Conservation (phyloP, 805 yeast genomes). For the Metschnikowia anglica region DNA sequence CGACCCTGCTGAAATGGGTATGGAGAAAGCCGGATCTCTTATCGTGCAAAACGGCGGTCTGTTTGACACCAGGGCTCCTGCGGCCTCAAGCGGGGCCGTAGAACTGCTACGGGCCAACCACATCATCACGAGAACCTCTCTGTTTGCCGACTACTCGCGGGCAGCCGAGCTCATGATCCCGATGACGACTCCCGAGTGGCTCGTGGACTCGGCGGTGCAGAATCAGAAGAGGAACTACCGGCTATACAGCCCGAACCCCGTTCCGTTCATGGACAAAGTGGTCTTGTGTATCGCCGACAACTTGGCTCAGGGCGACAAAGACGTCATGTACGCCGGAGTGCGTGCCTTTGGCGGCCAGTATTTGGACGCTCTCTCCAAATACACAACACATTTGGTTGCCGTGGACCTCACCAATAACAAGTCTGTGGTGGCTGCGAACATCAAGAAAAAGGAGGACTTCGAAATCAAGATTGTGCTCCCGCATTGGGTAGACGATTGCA, state of each 20-base stretch:
- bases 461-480: slow-evolving; percentile 67
- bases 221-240: slow-evolving; percentile 42
- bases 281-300: slow-evolving; percentile 61
- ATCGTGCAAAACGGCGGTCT: slow-evolving; percentile 16
- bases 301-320: slow-evolving; percentile 57
- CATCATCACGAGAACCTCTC: slow-evolving; percentile 50
- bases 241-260: slow-evolving; percentile 71
- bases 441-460: slow-evolving; percentile 26
- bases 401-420: slow-evolving; percentile 53
- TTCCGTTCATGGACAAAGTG: slow-evolving; percentile 58
- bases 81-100: slow-evolving; percentile 4
- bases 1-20: not conserved
- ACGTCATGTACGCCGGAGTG: slow-evolving; percentile 66
- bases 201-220: slow-evolving; percentile 42
- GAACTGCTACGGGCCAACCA: slow-evolving; percentile 34
- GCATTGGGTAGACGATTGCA: slow-evolving; percentile 75
- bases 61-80: not conserved
- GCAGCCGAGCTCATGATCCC: slow-evolving; percentile 60
- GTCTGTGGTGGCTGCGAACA: slow-evolving; percentile 52
- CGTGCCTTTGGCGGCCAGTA: slow-evolving; percentile 76
- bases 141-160: slow-evolving; percentile 51
- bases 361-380: slow-evolving; percentile 58
- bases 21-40: slow-evolving; percentile 1
- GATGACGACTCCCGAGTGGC: slow-evolving; percentile 62
- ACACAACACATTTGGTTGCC: slow-evolving; percentile 79